Evolutionary conservation across 2,329 filamentous ascomycete genomes (phyloP).

Genomic region (Cladosporium austrohemisphaericum): DNA sequence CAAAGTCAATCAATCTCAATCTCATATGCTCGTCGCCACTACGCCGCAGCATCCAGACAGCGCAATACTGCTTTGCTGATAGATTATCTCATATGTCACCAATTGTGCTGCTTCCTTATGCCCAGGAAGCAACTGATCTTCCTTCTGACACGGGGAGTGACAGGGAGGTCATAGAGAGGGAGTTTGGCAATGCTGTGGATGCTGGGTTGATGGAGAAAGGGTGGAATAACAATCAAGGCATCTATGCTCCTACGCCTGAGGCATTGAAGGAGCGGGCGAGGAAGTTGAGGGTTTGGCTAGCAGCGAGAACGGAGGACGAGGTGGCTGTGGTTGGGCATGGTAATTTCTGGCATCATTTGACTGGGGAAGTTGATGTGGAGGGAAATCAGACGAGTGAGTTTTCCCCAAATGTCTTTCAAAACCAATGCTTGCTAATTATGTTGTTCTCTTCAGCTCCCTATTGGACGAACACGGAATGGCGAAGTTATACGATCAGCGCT

Average conservation of each 20-base stretch:
- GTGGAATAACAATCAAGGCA: conserved; percentile 20
- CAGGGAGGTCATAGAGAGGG: conserved; percentile 1
- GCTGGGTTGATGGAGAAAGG: conserved; percentile 1
- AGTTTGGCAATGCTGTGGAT: conserved; percentile 19
- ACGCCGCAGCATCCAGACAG: conserved; percentile 25
- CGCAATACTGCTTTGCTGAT: conserved; percentile 19
- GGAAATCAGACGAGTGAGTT: conserved; percentile 13
- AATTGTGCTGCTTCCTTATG: conserved; percentile 20
- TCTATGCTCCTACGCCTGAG: conserved; percentile 11
- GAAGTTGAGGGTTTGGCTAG: conserved; percentile 16
- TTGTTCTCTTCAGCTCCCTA: background rate
- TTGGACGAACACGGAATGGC: conserved; percentile 23
- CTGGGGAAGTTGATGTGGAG: conserved; percentile 20
- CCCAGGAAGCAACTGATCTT: conserved; percentile 20
- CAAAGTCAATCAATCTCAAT: conserved; percentile 22
- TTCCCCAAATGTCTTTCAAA: background rate
- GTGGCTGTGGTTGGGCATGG: conserved; percentile 24
- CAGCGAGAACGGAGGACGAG: conserved; percentile 19
- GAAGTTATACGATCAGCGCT: conserved; percentile 19
- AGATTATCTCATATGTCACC: conserved; percentile 8
- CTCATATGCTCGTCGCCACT: conserved; percentile 24
- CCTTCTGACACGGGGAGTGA: conserved; percentile 23
- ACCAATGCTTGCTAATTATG: background rate
- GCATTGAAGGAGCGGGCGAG: conserved; percentile 17
- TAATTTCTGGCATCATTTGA: conserved; percentile 20